Evolutionary conservation across 2,329 filamentous ascomycete species (phyloP).

Genomic region (Lachnellula suecica): DNA sequence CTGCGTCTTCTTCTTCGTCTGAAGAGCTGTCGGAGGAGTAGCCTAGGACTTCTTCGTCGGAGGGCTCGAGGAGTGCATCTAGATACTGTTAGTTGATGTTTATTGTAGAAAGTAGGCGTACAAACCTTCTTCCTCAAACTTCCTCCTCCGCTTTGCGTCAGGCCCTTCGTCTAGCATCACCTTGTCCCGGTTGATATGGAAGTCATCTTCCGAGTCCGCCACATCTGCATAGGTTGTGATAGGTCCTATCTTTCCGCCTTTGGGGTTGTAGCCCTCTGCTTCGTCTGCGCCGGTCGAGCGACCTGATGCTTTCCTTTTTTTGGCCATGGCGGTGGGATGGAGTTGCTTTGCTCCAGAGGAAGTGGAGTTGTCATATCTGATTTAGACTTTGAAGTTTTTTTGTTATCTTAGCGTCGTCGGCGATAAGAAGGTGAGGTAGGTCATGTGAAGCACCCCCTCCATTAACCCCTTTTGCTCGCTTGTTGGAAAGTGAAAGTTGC

Average conservation of each 20-base stretch:
- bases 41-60: constrained; percentile 61
- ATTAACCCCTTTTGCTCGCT: neutral
- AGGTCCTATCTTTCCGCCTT: constrained; percentile 23
- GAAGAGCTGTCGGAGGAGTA: constrained; percentile 46
- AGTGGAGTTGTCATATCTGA: neutral
- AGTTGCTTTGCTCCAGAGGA: neutral
- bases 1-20: constrained; percentile 34
- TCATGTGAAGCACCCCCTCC: neutral
- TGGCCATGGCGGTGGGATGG: constrained; percentile 19
- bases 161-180: constrained; percentile 82
- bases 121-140: constrained; percentile 64
- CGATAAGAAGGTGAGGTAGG: neutral
- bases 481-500: too few relatives aligned
- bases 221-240: constrained; percentile 72
- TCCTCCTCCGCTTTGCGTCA: constrained; percentile 73
- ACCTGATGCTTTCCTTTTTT: constrained; percentile 25
- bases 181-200: constrained; percentile 82
- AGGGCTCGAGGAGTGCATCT: constrained; percentile 56
- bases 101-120: constrained; percentile 3
- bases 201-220: constrained; percentile 91
- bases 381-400: constrained; percentile 1
- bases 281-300: constrained; percentile 1
- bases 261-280: constrained; percentile 13
- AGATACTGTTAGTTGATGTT: constrained; percentile 11
- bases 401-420: constrained; percentile 3